These are phyloP conservation scores for Aspergillus calidoustus DNA, from an alignment of 2,329 filamentous ascomycete species.

Conservation along the genomic window DNA sequence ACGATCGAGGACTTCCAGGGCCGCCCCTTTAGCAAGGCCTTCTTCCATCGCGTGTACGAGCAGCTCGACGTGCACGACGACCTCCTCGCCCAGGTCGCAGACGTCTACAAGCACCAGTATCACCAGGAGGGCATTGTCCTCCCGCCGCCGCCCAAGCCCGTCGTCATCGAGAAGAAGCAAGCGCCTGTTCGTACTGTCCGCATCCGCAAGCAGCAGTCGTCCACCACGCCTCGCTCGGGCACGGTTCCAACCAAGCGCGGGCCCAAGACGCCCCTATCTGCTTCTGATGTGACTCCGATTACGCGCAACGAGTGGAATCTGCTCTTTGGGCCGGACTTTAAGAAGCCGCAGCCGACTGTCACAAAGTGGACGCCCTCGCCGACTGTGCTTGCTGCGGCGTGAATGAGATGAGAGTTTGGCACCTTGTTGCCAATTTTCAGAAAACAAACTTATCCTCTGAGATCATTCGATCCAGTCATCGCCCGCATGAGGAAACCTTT, in stretches of 20 bases:
- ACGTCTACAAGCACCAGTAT: slow-evolving; percentile 40
- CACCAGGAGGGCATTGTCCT: slow-evolving; percentile 46
- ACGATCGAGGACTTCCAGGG: slow-evolving; percentile 47
- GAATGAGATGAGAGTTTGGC: slow-evolving; percentile 15
- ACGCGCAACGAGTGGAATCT: slow-evolving; percentile 50
- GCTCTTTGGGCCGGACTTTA: slow-evolving; percentile 39
- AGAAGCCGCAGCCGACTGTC: slow-evolving; percentile 34
- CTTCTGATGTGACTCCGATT: slow-evolving; percentile 50
- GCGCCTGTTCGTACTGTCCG: slow-evolving; percentile 30
- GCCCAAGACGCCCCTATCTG: slow-evolving; percentile 47
- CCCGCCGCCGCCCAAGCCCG: slow-evolving; percentile 24
- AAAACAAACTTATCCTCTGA: not conserved
- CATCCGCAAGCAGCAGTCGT: slow-evolving; percentile 13
- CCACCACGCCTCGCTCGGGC: slow-evolving; percentile 26
- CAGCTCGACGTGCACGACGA: slow-evolving; percentile 45
- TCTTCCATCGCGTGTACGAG: slow-evolving; percentile 50
- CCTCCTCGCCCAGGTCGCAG: slow-evolving; percentile 41
- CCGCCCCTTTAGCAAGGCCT: slow-evolving; percentile 48
- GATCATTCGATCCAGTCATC: slow-evolving; percentile 1
- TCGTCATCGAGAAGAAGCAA: slow-evolving; percentile 21
- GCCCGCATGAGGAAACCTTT: not conserved
- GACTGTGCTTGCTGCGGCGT: slow-evolving; percentile 35
- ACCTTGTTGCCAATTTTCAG: not conserved
- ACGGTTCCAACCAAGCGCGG: slow-evolving; percentile 31
- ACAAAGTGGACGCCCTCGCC: slow-evolving; percentile 46